These are phyloP conservation scores for Tuber borchii DNA, from an alignment of 495 filamentous ascomycete species.

Conservation along the genomic window DNA sequence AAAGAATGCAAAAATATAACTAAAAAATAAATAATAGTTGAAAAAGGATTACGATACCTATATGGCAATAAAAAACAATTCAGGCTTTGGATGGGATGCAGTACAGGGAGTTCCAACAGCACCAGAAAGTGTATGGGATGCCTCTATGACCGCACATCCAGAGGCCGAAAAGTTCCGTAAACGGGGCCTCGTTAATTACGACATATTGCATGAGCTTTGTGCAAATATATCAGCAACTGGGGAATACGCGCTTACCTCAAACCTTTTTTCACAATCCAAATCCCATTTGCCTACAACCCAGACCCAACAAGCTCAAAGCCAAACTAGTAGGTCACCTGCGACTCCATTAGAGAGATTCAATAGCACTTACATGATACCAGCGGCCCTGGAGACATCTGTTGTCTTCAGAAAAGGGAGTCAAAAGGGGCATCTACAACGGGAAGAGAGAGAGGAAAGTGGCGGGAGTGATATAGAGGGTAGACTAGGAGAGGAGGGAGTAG, in stretches of 20 bases:
- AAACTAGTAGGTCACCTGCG: too few species aligned
- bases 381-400: too few species aligned
- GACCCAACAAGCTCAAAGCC: not conserved
- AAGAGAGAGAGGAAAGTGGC: too few species aligned
- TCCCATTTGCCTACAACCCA: not conserved
- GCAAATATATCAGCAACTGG: not conserved
- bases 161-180: not conserved
- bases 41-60: not conserved
- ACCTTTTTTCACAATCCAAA: not conserved
- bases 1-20: not conserved
- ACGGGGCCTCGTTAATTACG: rapidly evolving
- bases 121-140: not conserved
- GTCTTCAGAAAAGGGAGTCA: too few species aligned
- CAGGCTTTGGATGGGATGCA: not conserved
- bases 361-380: too few species aligned
- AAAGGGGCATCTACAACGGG: too few species aligned
- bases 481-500: too few species aligned
- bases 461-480: too few species aligned
- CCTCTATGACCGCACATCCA: not conserved
- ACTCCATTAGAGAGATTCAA: too few species aligned
- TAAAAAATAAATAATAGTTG: not conserved
- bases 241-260: not conserved
- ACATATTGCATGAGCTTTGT: not conserved
- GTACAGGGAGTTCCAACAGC: not conserved
- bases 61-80: not conserved